Base-by-base conservation (phyloP, 2,329 filamentous ascomycete genomes). In the Pyricularia pennisetigena region DNA sequence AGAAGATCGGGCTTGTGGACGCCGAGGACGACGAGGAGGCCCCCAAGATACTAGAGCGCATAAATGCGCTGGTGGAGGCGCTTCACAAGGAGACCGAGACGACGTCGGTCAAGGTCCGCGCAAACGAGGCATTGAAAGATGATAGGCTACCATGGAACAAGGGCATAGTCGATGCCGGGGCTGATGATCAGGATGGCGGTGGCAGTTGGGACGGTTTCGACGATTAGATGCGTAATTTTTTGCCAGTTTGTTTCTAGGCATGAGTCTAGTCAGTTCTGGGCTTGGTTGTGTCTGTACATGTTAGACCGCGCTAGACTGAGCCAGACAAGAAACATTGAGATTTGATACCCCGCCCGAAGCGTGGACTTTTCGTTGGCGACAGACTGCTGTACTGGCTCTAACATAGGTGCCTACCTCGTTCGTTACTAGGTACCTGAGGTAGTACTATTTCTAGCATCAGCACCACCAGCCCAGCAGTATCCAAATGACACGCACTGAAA, bases 91-190 rank as follows among this genome's bases (percentile, higher is more conserved):
- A 82, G 68, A 88, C 85, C 59, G 85, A 86, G 61, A 88, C 88
- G 68, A 95, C 93, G 79, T 85, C 87, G 28, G 88, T 92, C 67
- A 86, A 92, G 74, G 82, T 81, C 70, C 86, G 90, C 74, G 90
- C 89, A 0, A 83, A 82, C 70, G 92, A 94, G 73, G 85, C 87
- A 28, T 78, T 96, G 69, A 83, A 82, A 1, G 94, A 98, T 76
- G 89, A 90, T 73, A 84, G 93, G 71, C 78, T 97, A 76, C 85
- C 86, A 66, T 86, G 86, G 76, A 92, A 88, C 76, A 77, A 76
- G 72, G 80, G 74, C 71, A 68, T 72, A n/a, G 54, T 29, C 14
- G 64, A 28, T 54, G 66, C 72, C 4, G 74, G 71, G 69, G 76
- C 76, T 49, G 77, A 79, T 5, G 79, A 78, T 28, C 79, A 77